Evolutionary conservation across 169 alveolate genomes (phyloP), one percentile per base, ranked within the genome.

Genomic region (Cyclospora cayetanensis): DNA sequence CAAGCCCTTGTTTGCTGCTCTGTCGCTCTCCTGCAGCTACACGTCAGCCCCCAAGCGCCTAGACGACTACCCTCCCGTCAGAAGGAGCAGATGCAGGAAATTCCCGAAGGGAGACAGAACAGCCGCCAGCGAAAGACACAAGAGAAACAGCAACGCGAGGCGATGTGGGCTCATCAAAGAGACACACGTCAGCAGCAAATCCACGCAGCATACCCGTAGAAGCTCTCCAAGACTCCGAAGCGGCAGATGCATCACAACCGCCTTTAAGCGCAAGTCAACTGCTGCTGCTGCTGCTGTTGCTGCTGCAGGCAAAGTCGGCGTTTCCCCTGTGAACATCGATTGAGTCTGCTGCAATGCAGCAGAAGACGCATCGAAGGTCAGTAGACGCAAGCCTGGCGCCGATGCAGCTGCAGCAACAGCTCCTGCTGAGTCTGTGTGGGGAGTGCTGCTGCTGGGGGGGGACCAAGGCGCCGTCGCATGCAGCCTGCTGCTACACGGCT

Each of bases 201-300:
- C 88, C 42, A 18, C 68, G 50, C 34, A 15, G 0, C 1, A 0
- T 46, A 46, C 88, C 68, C 31, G 70, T 4, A 31, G 4, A 5
- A 77, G 35, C 31, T 25, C 65, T 31, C 66, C 86, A 12, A 76
- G 22, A 41, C 29, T 25, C 29, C 39, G 66, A 41, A 43, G 42
- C 35, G 86, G 86, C n/a, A 76, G 60, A 27, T 76, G 86, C 11
- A 41, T 65, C 41, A 76, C 43, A 31, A 76, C 86, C 4, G 55
- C 31, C 66, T 76, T 42, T 7, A 76, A 4, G 31, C 86, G n/a
- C 3, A 76, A 12, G 22, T 76, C 70, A 18, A 53, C 68, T 31
- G 46, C 42, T 15, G 46, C 50, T 29, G 88, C 88, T 0, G 86
- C 68, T 0, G 86, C 68, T 2, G 63, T 50, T 12, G 52, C 63